A percentile compares a stretch with the other conserved stretches of the same genome.
Evolutionary conservation across 2,329 filamentous ascomycete species (phyloP).

Genomic region (Aspergillus melleus): DNA sequence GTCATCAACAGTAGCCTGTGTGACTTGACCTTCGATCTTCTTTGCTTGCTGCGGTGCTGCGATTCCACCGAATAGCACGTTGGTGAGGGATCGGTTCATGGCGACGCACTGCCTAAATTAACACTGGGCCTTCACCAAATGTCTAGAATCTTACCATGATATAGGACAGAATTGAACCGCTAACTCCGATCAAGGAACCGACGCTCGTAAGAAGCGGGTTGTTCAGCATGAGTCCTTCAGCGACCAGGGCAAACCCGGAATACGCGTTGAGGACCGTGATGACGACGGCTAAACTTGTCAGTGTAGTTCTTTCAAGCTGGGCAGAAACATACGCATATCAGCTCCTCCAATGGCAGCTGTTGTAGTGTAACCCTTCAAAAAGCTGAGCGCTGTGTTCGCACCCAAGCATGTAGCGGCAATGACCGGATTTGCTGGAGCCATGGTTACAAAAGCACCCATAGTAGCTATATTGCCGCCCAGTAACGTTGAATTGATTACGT

Average conservation of each 20-base stretch:
- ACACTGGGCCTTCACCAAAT: not conserved
- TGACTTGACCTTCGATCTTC: slow-evolving; percentile 75
- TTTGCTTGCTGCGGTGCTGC: slow-evolving; percentile 62
- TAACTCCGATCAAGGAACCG: slow-evolving; percentile 83
- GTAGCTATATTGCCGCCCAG: slow-evolving; percentile 76
- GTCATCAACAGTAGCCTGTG: slow-evolving; percentile 76
- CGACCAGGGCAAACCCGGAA: slow-evolving; percentile 84
- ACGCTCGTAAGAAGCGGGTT: slow-evolving; percentile 83
- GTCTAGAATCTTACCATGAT: slow-evolving; percentile 53
- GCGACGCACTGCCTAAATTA: slow-evolving; percentile 62
- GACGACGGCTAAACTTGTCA: slow-evolving; percentile 62
- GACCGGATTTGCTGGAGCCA: slow-evolving; percentile 75
- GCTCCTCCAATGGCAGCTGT: slow-evolving; percentile 89
- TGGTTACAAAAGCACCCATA: slow-evolving; percentile 78
- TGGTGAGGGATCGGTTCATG: slow-evolving; percentile 88
- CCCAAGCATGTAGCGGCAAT: slow-evolving; percentile 77
- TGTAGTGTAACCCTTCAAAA: slow-evolving; percentile 83
- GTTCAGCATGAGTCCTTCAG: slow-evolving; percentile 88
- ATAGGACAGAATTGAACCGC: slow-evolving; percentile 84
- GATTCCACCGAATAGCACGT: slow-evolving; percentile 84
- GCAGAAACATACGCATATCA: slow-evolving; percentile 67
- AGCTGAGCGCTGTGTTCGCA: slow-evolving; percentile 75
- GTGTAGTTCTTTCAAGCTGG: slow-evolving; percentile 3
- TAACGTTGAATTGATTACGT: slow-evolving; percentile 72
- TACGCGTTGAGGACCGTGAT: slow-evolving; percentile 91